A percentile compares a stretch with the other conserved stretches of the same genome.
phyloP scores from a whole-genome alignment of 768 basidiomycete genomes.

The Mycena galericulata region DNA sequence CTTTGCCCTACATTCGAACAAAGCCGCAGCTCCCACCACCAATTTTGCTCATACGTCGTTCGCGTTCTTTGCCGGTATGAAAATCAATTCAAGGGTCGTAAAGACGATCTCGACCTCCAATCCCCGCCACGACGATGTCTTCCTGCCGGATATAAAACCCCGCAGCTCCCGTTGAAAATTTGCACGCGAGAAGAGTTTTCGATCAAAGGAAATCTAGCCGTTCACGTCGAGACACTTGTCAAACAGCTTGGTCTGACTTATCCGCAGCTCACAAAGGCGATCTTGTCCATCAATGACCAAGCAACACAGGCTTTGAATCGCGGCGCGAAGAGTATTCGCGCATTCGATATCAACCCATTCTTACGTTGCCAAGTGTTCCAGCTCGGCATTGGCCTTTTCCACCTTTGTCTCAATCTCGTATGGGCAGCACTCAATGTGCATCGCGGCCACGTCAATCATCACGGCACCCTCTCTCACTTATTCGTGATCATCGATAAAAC shows the following conservation, averaged over 20 bases:
- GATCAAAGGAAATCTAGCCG: not conserved
- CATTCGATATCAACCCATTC: constrained; percentile 32
- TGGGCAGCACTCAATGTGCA: constrained; percentile 47
- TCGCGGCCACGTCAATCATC: constrained; percentile 38
- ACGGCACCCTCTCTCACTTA: constrained; percentile 44
- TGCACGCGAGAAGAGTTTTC: not conserved
- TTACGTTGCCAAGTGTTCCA: constrained; percentile 38
- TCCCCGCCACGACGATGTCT: not conserved
- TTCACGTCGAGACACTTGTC: not conserved
- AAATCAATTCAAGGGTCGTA: not conserved
- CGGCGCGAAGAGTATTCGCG: not conserved
- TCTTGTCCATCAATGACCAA: not conserved
- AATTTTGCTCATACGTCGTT: not conserved
- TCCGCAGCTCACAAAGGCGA: not conserved
- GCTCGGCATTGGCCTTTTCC: constrained; percentile 46
- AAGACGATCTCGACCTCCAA: not conserved
- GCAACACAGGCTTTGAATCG: constrained; percentile 5
- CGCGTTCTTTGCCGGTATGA: not conserved
- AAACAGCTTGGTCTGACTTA: not conserved
- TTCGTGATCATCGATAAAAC: not conserved
- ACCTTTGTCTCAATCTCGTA: constrained; percentile 48
- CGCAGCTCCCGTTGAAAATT: not conserved
- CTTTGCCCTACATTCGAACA: not conserved
- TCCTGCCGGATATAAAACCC: not conserved
- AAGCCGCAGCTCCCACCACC: not conserved